Percentiles rank a stretch among this genome's conserved stretches.
Conservation (phyloP, 2,329 filamentous ascomycete species). For the Diaporthe longicolla region DNA sequence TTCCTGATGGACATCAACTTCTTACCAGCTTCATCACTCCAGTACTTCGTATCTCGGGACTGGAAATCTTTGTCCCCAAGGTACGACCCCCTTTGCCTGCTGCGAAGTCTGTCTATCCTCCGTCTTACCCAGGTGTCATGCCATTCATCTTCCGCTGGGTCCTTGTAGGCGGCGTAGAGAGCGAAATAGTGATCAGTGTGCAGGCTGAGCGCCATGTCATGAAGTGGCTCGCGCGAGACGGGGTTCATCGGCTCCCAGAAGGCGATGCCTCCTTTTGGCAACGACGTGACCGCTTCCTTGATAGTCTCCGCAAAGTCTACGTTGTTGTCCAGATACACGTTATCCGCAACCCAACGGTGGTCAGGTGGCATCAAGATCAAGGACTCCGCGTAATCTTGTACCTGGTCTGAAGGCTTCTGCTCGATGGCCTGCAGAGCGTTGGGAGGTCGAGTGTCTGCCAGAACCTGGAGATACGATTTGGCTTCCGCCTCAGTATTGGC, state of each 20-base stretch:
- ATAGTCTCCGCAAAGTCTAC: background rate
- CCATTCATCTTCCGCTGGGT: background rate
- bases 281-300: background rate
- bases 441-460: slow-evolving; percentile 1
- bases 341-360: slow-evolving; percentile 12
- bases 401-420: background rate
- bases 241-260: slow-evolving; percentile 21
- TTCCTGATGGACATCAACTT: background rate
- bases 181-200: slow-evolving; percentile 23
- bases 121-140: background rate
- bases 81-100: background rate
- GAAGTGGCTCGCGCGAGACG: background rate
- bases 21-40: background rate
- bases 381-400: background rate
- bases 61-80: slow-evolving; percentile 1
- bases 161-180: background rate
- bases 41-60: slow-evolving; percentile 4
- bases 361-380: background rate
- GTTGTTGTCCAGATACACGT: background rate
- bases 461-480: background rate
- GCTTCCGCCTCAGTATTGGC: background rate
- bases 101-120: background rate
- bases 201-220: slow-evolving; percentile 5
- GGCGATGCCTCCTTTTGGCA: background rate
- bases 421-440: background rate